Conservation (phyloP, 495 filamentous ascomycete species). For the Xylaria cubensis region DNA sequence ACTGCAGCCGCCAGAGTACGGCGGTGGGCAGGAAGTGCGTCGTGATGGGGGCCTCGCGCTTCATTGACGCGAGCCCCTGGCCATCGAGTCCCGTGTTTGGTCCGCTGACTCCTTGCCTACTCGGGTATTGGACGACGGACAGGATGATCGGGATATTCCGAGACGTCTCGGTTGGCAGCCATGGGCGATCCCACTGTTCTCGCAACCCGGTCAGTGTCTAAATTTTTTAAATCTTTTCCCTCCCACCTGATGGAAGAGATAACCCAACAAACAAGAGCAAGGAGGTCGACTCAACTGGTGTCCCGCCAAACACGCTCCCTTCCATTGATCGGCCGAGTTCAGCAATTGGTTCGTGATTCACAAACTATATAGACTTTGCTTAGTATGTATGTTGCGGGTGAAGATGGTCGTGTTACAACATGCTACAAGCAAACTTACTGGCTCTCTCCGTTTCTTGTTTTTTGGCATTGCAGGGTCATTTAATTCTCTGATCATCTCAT, state of each 20-base stretch:
- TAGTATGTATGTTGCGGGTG: background rate
- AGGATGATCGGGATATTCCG: background rate
- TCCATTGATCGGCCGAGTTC: conserved; percentile 14
- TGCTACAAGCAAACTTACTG: background rate
- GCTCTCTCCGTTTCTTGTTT: background rate
- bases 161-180: background rate
- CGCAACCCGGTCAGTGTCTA: background rate
- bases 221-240: background rate
- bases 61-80: background rate
- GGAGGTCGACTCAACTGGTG: conserved; percentile 5
- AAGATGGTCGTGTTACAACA: background rate
- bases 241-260: background rate
- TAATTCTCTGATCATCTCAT: background rate
- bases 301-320: background rate
- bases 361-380: background rate
- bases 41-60: background rate
- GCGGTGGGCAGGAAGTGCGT: background rate
- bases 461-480: background rate
- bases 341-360: background rate
- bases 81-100: background rate
- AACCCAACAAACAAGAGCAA: background rate
- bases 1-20: conserved; percentile 12
- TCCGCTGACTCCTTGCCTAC: background rate
- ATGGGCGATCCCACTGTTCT: background rate
- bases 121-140: background rate